phyloP scores from a whole-genome alignment of 495 filamentous ascomycete genomes.

The Trichoderma asperelloides region DNA sequence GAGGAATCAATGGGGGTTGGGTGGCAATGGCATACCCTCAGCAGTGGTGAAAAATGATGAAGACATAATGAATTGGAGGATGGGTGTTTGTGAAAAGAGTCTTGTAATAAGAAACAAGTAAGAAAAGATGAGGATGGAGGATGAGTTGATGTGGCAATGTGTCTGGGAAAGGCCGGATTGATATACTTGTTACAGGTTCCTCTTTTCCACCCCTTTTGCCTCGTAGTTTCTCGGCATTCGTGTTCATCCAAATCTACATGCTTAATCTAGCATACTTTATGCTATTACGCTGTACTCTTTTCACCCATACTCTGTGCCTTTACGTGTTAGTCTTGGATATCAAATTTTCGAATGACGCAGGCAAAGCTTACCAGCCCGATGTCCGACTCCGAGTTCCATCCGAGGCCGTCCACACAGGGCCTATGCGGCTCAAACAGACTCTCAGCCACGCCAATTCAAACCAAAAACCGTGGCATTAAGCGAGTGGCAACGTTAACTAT shows the following conservation, averaged over 20 bases:
- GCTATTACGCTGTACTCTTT: neutral
- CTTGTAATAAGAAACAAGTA: too few relatives aligned
- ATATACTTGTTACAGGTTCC: neutral
- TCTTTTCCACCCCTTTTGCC: neutral
- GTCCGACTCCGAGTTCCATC: neutral
- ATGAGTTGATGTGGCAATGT: neutral
- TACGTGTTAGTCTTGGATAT: neutral
- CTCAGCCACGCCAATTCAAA: neutral
- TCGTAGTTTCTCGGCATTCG: neutral
- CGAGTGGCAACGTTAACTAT: neutral
- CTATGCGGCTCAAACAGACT: neutral
- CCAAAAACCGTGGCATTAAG: too few relatives aligned
- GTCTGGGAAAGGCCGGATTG: neutral
- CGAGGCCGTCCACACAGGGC: neutral
- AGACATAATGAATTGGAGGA: neutral
- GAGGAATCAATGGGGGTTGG: neutral
- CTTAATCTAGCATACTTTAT: neutral
- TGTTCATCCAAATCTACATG: neutral
- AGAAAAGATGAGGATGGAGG: neutral
- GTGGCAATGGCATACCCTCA: constrained; percentile 23
- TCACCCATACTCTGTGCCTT: neutral
- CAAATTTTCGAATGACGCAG: neutral
- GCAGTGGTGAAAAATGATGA: neutral
- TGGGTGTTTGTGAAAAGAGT: too few relatives aligned
- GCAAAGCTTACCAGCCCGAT: neutral